Evolutionary conservation across 2,329 filamentous ascomycete genomes (phyloP).

Genomic region (Neopestalotiopsis clavispora): DNA sequence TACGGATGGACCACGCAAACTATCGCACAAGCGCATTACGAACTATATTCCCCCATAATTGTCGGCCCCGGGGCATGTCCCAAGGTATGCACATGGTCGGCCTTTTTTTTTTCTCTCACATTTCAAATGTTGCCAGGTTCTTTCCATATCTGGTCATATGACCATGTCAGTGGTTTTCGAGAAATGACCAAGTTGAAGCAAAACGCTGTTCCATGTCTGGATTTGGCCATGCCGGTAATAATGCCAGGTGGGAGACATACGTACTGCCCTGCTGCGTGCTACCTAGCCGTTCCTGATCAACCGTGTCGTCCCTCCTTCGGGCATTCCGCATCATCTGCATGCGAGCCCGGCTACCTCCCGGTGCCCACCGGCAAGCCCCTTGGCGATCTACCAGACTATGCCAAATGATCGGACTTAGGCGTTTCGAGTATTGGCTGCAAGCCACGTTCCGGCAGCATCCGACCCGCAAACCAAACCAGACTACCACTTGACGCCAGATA

Average conservation of each 20-base stretch:
- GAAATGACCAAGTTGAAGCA: not conserved
- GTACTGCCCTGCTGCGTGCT: too few species aligned
- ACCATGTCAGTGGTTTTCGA: not conserved
- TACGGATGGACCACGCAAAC: not conserved
- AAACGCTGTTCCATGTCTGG: not conserved
- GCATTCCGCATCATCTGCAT: not conserved
- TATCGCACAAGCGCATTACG: not conserved
- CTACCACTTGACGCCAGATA: not conserved
- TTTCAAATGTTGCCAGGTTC: not conserved
- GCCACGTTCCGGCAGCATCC: not conserved
- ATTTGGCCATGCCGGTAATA: not conserved
- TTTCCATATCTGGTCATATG: not conserved
- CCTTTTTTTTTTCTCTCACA: not conserved
- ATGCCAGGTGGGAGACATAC: not conserved
- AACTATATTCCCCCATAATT: not conserved
- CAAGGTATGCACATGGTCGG: not conserved
- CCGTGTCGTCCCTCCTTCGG: slow-evolving; percentile 1
- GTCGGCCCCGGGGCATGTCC: not conserved
- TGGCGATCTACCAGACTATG: not conserved
- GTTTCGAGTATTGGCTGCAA: not conserved
- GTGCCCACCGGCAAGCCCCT: not conserved
- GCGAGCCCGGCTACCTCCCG: not conserved
- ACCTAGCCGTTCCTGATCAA: slow-evolving; percentile 1
- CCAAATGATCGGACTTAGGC: not conserved
- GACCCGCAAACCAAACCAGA: not conserved